Evolutionary conservation across 139 green algal genomes (phyloP).

Genomic region (Auxenochlorella pyrenoidosa): DNA sequence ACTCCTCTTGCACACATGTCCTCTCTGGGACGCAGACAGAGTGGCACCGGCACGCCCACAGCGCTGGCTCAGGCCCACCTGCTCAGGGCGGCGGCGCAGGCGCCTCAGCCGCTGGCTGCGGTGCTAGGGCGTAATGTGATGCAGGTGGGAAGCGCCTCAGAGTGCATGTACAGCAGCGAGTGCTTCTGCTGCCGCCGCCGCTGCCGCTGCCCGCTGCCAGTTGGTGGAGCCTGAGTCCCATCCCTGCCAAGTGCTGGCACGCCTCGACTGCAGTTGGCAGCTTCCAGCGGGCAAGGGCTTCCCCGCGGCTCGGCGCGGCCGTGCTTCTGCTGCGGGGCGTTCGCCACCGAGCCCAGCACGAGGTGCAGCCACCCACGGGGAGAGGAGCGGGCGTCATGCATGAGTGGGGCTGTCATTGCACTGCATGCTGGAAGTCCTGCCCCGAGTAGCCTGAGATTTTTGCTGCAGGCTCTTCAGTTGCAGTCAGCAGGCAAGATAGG

Average conservation of each 20-base stretch:
- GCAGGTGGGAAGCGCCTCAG: not conserved
- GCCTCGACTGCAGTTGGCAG: not conserved
- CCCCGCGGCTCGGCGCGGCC: not conserved
- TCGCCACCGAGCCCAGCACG: too few species aligned
- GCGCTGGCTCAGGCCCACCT: not conserved
- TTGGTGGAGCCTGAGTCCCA: too few species aligned
- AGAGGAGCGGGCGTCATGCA: too few species aligned
- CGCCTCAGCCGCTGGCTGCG: not conserved
- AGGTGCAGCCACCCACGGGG: not conserved
- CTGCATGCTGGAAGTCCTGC: too few species aligned
- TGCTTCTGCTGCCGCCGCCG: not conserved
- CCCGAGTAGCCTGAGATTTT: too few species aligned
- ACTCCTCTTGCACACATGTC: too few species aligned
- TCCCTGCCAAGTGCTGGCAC: not conserved
- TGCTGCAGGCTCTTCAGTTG: too few species aligned
- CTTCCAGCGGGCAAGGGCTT: not conserved
- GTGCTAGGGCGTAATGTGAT: conserved; percentile 12
- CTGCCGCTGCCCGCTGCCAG: too few species aligned
- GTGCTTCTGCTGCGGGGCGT: not conserved
- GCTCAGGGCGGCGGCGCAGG: not conserved
- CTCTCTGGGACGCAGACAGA: not conserved
- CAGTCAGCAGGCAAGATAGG: too few species aligned
- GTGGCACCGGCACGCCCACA: not conserved
- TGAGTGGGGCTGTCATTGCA: too few species aligned
- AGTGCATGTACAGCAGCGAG: not conserved